Percentiles rank a stretch among this genome's conserved stretches.
Conservation (phyloP, 768 basidiomycete species). For the Cubamyces lactineus region DNA sequence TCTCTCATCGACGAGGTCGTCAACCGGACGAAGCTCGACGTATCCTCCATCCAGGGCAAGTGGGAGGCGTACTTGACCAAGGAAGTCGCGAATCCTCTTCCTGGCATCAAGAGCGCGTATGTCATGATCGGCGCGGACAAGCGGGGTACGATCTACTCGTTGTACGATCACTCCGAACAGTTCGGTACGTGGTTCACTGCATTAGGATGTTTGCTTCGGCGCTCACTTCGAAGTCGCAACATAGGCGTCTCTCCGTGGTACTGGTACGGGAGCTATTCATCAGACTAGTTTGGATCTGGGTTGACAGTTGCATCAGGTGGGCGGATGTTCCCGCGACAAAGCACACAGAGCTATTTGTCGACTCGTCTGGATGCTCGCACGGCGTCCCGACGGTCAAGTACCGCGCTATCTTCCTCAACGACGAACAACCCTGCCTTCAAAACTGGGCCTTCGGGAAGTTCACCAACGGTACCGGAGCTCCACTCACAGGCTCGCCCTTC, state of each 20-base stretch:
- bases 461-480: constrained; percentile 60
- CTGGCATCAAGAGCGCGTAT: constrained; percentile 62
- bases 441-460: constrained; percentile 74
- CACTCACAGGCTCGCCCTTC: constrained; percentile 57
- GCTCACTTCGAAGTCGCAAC: neutral
- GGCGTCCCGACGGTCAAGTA: constrained; percentile 71
- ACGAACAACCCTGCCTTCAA: constrained; percentile 72
- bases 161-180: constrained; percentile 73
- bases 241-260: constrained; percentile 72
- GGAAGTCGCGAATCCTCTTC: constrained; percentile 57
- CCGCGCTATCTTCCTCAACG: constrained; percentile 74
- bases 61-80: constrained; percentile 67
- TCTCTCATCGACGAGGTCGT: constrained; percentile 55
- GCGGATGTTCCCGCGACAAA: constrained; percentile 68
- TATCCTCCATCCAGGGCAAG: constrained; percentile 58
- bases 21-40: constrained; percentile 54
- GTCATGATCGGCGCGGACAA: constrained; percentile 73
- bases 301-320: constrained; percentile 53
- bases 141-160: constrained; percentile 65
- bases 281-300: neutral
- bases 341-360: constrained; percentile 53
- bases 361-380: constrained; percentile 46
- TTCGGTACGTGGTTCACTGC: constrained; percentile 44
- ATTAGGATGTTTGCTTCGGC: neutral
- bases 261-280: constrained; percentile 44